Percentiles rank a stretch among this genome's conserved stretches.
Conservation (phyloP, 164 flowering plant species). For the Kingdonia uniflora region DNA sequence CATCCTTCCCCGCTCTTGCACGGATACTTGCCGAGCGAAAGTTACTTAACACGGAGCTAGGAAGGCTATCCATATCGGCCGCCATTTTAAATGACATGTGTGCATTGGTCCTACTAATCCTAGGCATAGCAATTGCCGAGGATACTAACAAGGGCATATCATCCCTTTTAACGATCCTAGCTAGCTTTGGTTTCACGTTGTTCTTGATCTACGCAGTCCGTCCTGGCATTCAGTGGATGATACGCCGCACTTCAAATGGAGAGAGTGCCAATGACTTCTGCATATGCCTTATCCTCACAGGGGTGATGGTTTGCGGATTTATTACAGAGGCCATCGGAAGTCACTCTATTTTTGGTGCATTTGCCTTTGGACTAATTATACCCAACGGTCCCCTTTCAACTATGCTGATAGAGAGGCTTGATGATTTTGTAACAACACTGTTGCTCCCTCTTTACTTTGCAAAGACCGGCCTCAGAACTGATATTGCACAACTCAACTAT, state of each 20-base stretch:
- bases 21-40: constrained; percentile 60
- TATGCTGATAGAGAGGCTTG: constrained; percentile 22
- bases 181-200: constrained; percentile 32
- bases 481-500: constrained; percentile 18
- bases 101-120: constrained; percentile 54
- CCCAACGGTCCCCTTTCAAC: constrained; percentile 21
- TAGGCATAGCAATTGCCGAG: constrained; percentile 52
- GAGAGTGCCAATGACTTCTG: constrained; percentile 31
- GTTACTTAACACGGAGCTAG: constrained; percentile 42
- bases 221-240: constrained; percentile 38
- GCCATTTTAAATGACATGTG: constrained; percentile 59
- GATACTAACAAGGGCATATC: constrained; percentile 26
- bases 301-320: constrained; percentile 26
- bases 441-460: constrained; percentile 32
- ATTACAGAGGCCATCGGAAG: constrained; percentile 27
- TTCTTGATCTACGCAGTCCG: constrained; percentile 30
- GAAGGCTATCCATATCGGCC: constrained; percentile 53
- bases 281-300: constrained; percentile 28
- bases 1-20: constrained; percentile 30
- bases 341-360: constrained; percentile 32
- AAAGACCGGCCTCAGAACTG: constrained; percentile 30
- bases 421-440: constrained; percentile 30
- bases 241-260: constrained; percentile 21
- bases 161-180: constrained; percentile 39
- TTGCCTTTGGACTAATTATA: constrained; percentile 27